Conservation (phyloP, 2,329 filamentous ascomycete species). For the Ilyonectria destructans region DNA sequence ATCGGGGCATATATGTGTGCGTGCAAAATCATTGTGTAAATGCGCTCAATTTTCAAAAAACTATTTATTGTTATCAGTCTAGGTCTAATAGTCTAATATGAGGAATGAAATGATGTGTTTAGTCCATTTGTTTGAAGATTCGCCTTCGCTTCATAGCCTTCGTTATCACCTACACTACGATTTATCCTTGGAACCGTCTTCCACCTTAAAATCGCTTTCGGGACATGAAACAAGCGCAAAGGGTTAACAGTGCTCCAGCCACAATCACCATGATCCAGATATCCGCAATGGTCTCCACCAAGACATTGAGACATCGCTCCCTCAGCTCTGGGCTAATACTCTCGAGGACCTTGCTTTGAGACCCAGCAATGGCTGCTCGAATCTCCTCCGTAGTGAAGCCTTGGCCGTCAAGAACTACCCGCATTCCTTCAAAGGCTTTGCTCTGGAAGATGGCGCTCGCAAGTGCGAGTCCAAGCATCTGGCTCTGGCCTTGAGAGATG, state of each 20-base stretch:
- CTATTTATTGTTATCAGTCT: too few species aligned
- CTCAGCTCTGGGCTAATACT: constrained; percentile 24
- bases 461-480: constrained; percentile 32
- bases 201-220: constrained; percentile 23
- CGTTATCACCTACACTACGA: not conserved
- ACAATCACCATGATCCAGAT: constrained; percentile 39
- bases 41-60: too few species aligned
- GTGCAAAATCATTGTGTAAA: too few species aligned
- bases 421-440: constrained; percentile 34
- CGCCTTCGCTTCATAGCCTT: not conserved
- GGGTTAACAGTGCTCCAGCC: constrained; percentile 28
- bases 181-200: not conserved
- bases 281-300: constrained; percentile 34
- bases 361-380: constrained; percentile 32
- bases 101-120: too few species aligned
- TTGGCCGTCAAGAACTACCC: constrained; percentile 24
- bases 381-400: constrained; percentile 33
- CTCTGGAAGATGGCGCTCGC: constrained; percentile 36
- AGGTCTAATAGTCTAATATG: too few species aligned
- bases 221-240: constrained; percentile 34
- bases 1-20: too few species aligned
- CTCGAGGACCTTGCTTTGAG: constrained; percentile 32
- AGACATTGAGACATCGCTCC: constrained; percentile 25
- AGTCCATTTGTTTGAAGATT: not conserved
- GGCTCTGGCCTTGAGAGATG: constrained; percentile 36